Evolutionary conservation across 768 basidiomycete genomes (phyloP), one percentile per base, ranked within the genome.

Genomic region (Hebeloma cylindrosporum): DNA sequence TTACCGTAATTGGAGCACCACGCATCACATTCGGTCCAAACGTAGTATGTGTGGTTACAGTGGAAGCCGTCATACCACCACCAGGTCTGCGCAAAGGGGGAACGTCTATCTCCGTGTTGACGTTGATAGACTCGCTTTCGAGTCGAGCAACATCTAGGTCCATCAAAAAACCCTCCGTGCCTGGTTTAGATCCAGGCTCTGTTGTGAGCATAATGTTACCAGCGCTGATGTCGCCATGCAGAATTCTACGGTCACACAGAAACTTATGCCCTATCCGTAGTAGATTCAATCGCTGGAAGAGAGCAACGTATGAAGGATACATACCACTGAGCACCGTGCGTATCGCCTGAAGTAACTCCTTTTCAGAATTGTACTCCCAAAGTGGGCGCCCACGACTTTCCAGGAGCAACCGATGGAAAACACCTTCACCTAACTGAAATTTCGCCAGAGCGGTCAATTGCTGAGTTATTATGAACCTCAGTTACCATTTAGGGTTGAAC

Each of bases 201-300:
- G 20, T 27, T 2, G 51, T 50, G 27, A 69, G 60, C 13, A 69
- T 57, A 5, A 70, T 53, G 34, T 67, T 68, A 9, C 66, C 65
- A 21, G 59, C 58, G 46, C 63, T 69, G 37, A 68, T 48, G 34
- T 69, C 62, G 3, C 63, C 52, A 29, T 68, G 65, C 2, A 67
- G 38, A 29, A 70, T 56, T 0, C 57, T 59, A 7, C 58, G 50
- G 21, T 55, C 39, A 23, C 32, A 47, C 26, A 60, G 46, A 30
- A 45, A 47, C 30, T 51, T 17, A 44, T 63, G 58, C 27, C 50
- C 60, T 62, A n/a, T n/a, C n/a, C n/a, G 33, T 20, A 14, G 23
- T 26, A 31, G 5, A 40, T 23, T 18, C 1, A 17, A 14, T 22
- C 11, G 26, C 20, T 25, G 13, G 20, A 35, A n/a, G 14, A 7